These are phyloP conservation scores for Microdochium trichocladiopsis DNA, from an alignment of 2,329 filamentous ascomycete genomes.

Conservation along the genomic window DNA sequence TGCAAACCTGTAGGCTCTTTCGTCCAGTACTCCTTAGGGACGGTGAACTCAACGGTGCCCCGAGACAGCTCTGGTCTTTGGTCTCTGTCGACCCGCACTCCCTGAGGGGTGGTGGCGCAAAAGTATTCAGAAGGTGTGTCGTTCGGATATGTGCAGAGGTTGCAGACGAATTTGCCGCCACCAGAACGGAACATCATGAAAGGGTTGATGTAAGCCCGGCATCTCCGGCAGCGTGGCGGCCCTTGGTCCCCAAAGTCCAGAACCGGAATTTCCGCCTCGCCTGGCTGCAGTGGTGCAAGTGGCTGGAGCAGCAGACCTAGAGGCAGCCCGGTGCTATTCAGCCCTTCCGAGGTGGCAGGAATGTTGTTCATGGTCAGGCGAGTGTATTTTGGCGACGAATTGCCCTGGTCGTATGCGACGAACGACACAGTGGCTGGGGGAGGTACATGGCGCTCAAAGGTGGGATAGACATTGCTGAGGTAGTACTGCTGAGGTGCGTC, in stretches of 20 bases:
- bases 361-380: slow-evolving; percentile 92
- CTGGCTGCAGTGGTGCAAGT: slow-evolving; percentile 72
- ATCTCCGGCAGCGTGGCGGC: slow-evolving; percentile 85
- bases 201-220: slow-evolving; percentile 94
- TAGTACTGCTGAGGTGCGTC: slow-evolving; percentile 80
- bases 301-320: slow-evolving; percentile 86
- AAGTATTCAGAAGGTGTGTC: slow-evolving; percentile 92
- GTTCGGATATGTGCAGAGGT: slow-evolving; percentile 96
- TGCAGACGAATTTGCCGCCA: slow-evolving; percentile 95
- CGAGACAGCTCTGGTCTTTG: slow-evolving; percentile 83
- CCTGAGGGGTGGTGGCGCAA: slow-evolving; percentile 79
- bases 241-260: slow-evolving; percentile 90
- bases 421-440: slow-evolving; percentile 85
- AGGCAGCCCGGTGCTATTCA: slow-evolving; percentile 74
- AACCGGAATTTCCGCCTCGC: slow-evolving; percentile 82
- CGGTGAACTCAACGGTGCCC: slow-evolving; percentile 92
- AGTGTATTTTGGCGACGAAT: slow-evolving; percentile 89
- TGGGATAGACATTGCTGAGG: slow-evolving; percentile 82
- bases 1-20: slow-evolving; percentile 83
- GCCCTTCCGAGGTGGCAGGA: slow-evolving; percentile 71
- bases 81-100: slow-evolving; percentile 78
- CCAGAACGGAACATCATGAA: slow-evolving; percentile 97
- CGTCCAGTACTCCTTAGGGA: slow-evolving; percentile 98
- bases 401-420: slow-evolving; percentile 92
- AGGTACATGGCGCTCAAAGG: slow-evolving; percentile 88